Evolutionary conservation across 495 filamentous ascomycete species (phyloP).

Genomic region (Aspergillus asperescens): DNA sequence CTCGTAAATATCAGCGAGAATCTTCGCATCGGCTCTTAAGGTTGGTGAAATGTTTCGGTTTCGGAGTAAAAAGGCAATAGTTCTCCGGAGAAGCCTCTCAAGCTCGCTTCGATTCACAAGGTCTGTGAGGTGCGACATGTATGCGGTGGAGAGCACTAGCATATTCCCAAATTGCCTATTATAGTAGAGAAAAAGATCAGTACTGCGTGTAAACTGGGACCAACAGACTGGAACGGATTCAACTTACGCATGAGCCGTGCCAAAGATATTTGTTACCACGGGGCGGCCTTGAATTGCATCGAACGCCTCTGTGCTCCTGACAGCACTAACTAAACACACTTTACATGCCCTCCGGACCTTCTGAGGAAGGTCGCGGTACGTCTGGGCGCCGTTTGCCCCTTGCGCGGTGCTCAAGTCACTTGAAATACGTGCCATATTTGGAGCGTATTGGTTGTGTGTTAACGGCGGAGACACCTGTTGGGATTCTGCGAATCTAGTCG

Average conservation of each 20-base stretch:
- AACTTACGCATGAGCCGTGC: conserved; percentile 94
- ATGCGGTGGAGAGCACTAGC: conserved; percentile 77
- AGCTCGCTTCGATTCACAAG: conserved; percentile 50
- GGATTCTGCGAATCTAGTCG: conserved; percentile 25
- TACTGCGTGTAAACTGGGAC: background rate
- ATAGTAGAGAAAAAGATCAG: background rate
- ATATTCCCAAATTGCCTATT: conserved; percentile 94
- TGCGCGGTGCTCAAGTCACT: conserved; percentile 30
- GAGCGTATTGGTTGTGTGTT: conserved; percentile 20
- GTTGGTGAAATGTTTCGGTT: conserved; percentile 62
- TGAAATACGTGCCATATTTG: conserved; percentile 30
- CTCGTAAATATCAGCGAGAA: conserved; percentile 57
- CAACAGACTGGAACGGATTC: background rate
- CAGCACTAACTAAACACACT: conserved; percentile 65
- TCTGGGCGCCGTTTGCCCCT: conserved; percentile 7
- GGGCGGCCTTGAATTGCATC: conserved; percentile 64
- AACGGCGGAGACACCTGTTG: conserved; percentile 32
- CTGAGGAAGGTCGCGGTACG: conserved; percentile 28
- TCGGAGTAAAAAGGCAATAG: conserved; percentile 62
- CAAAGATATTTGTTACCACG: conserved; percentile 90
- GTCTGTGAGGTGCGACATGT: conserved; percentile 50
- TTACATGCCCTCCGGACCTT: conserved; percentile 47
- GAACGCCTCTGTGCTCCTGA: conserved; percentile 82
- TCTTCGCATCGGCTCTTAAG: conserved; percentile 59
- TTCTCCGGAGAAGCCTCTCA: conserved; percentile 49